These are phyloP conservation scores for Emmonsiellopsis sp. DNA, from an alignment of 2,329 filamentous ascomycete species.

Conservation along the genomic window DNA sequence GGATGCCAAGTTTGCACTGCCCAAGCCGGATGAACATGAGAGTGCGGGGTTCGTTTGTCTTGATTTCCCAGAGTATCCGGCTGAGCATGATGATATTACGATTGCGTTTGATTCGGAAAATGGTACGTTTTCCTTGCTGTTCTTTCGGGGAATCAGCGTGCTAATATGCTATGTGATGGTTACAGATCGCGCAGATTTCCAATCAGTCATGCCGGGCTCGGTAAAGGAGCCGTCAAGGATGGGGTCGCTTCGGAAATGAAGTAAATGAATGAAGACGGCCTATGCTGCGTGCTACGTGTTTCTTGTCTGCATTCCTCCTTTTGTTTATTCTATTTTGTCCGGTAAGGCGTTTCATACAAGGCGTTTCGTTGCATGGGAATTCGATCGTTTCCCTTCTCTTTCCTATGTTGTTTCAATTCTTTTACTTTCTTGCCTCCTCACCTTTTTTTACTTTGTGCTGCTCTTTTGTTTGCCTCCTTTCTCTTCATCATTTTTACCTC, in stretches of 20 bases:
- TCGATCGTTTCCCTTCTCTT: too few relatives aligned
- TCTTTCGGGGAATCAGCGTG: neutral
- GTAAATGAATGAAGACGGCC: neutral
- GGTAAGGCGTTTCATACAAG: too few relatives aligned
- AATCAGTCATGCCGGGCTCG: slow-evolving; percentile 29
- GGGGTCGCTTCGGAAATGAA: slow-evolving; percentile 32
- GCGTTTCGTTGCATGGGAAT: too few relatives aligned
- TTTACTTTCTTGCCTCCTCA: neutral
- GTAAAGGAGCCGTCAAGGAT: slow-evolving; percentile 32
- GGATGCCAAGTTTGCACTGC: slow-evolving; percentile 84
- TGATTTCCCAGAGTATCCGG: slow-evolving; percentile 79
- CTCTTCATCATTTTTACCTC: neutral
- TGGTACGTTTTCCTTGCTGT: slow-evolving; percentile 45
- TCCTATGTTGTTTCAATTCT: too few relatives aligned
- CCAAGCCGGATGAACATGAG: slow-evolving; percentile 45
- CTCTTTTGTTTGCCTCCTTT: neutral
- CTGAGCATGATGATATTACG: slow-evolving; percentile 85
- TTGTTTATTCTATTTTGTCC: too few relatives aligned
- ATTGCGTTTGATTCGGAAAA: slow-evolving; percentile 73
- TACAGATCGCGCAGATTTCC: slow-evolving; percentile 30
- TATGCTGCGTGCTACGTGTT: neutral
- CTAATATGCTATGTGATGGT: neutral
- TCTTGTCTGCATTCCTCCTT: neutral
- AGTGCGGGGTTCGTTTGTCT: slow-evolving; percentile 69
- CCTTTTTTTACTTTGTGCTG: neutral